A percentile compares a stretch with the other conserved stretches of the same genome.
Evolutionary conservation across 192 early-diverging fungal species (phyloP).

Genomic region (Coemansia sp.): DNA sequence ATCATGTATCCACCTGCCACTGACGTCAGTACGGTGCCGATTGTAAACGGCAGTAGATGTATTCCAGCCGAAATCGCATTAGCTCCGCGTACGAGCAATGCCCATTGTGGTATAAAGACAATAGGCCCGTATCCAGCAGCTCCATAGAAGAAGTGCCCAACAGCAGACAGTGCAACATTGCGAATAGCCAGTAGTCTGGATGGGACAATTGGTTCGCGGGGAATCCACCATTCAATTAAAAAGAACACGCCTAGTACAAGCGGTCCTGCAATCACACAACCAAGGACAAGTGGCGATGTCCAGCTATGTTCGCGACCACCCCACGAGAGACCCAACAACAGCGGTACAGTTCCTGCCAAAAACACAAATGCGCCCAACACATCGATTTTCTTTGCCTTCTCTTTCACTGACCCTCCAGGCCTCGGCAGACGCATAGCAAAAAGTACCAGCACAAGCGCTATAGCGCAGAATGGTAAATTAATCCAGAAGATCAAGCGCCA

Average conservation of each 20-base stretch:
- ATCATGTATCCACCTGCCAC: constrained; percentile 65
- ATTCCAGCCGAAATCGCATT: constrained; percentile 73
- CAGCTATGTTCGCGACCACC: constrained; percentile 65
- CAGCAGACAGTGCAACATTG: constrained; percentile 59
- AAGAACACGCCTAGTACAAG: constrained; percentile 58
- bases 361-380: constrained; percentile 53
- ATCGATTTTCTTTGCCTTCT: constrained; percentile 68
- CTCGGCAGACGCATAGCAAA: constrained; percentile 62
- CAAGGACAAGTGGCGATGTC: constrained; percentile 61
- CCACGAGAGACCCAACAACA: constrained; percentile 64
- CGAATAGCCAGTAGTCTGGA: constrained; percentile 61
- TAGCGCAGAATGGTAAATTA: constrained; percentile 78
- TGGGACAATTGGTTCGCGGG: constrained; percentile 54
- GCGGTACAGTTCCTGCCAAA: constrained; percentile 41
- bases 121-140: constrained; percentile 62
- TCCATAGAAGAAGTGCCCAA: constrained; percentile 64
- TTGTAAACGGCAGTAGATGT: constrained; percentile 69
- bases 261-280: constrained; percentile 54
- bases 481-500: constrained; percentile 80
- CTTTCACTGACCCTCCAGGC: constrained; percentile 49
- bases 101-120: constrained; percentile 80
- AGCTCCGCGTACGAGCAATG: constrained; percentile 77
- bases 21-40: constrained; percentile 69
- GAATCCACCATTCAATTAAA: constrained; percentile 63
- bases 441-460: constrained; percentile 59